These are phyloP conservation scores for Suillus decipiens DNA, from an alignment of 768 basidiomycete species.

Conservation along the genomic window DNA sequence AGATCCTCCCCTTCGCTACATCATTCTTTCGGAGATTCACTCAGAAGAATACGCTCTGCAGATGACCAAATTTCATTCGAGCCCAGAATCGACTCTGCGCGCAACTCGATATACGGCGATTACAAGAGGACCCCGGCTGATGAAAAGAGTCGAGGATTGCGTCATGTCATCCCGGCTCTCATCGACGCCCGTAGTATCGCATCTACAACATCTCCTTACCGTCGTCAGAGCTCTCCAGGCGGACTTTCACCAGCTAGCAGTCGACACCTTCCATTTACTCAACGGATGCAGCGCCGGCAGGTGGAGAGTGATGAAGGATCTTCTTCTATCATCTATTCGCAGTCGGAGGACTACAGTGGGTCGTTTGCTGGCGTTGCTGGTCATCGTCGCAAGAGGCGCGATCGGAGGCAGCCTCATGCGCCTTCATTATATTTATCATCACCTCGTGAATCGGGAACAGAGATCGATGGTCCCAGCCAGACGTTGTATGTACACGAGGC, in stretches of 20 bases:
- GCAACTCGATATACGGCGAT: slow-evolving; percentile 49
- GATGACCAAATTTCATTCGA: slow-evolving; percentile 62
- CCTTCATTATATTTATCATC: slow-evolving; percentile 28
- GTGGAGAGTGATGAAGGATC: slow-evolving; percentile 49
- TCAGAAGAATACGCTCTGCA: slow-evolving; percentile 39
- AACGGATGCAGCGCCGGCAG: slow-evolving; percentile 35
- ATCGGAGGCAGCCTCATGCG: slow-evolving; percentile 24
- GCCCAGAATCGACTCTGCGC: slow-evolving; percentile 49
- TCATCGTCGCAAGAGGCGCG: slow-evolving; percentile 10
- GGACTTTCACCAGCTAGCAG: slow-evolving; percentile 47
- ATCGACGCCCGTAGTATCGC: slow-evolving; percentile 35
- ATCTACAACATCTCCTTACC: slow-evolving; percentile 37
- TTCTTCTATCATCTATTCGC: slow-evolving; percentile 46
- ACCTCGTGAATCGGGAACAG: slow-evolving; percentile 18
- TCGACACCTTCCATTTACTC: slow-evolving; percentile 40
- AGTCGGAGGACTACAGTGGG: slow-evolving; percentile 42
- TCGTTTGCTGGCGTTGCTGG: slow-evolving; percentile 21
- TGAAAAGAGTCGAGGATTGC: slow-evolving; percentile 28
- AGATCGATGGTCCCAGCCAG: slow-evolving; percentile 13
- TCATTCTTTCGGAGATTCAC: slow-evolving; percentile 41
- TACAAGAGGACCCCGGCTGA: slow-evolving; percentile 42
- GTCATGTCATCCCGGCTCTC: slow-evolving; percentile 28
- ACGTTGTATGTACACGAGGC: slow-evolving; percentile 10
- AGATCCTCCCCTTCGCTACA: slow-evolving; percentile 36
- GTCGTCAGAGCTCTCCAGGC: slow-evolving; percentile 27